phyloP scores from a whole-genome alignment of 495 filamentous ascomycete genomes.

The Hypoxylon fragiforme region DNA sequence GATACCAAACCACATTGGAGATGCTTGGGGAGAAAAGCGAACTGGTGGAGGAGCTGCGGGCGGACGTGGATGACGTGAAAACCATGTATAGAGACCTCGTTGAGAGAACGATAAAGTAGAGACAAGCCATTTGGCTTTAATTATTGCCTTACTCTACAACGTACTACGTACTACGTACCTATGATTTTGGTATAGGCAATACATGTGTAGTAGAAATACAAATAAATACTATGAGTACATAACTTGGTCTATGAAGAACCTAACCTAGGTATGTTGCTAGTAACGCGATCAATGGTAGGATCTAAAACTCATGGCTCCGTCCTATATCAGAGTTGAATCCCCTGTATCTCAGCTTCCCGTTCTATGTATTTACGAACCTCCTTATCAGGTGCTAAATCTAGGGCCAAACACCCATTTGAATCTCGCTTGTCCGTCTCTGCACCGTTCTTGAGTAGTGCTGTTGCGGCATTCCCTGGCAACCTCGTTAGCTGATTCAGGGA shows the following conservation, averaged over 20 bases:
- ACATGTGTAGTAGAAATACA: too few relatives aligned
- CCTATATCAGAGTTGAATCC: conserved; percentile 70
- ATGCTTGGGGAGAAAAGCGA: conserved; percentile 98
- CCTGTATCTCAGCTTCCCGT: conserved; percentile 79
- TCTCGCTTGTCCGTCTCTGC: conserved; percentile 83
- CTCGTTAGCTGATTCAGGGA: conserved; percentile 1
- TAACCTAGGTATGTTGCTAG: neutral
- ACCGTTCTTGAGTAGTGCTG: conserved; percentile 79
- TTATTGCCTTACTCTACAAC: conserved; percentile 14
- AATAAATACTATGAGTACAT: too few relatives aligned
- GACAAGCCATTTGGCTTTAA: neutral
- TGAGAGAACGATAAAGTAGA: conserved; percentile 69
- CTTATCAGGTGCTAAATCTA: conserved; percentile 82
- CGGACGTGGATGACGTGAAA: conserved; percentile 91
- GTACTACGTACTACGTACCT: too few relatives aligned
- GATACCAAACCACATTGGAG: conserved; percentile 90
- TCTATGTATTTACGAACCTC: conserved; percentile 72
- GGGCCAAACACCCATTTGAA: conserved; percentile 67
- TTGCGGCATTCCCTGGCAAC: conserved; percentile 68
- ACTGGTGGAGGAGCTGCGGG: conserved; percentile 83
- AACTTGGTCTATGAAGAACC: conserved; percentile 11
- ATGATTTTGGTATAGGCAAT: too few relatives aligned
- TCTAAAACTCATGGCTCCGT: too few relatives aligned
- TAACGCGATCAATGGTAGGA: too few relatives aligned
- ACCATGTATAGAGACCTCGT: conserved; percentile 92